These are phyloP conservation scores for Ustilago sp. DNA, from an alignment of 1,284 basidiomycete genomes.

Conservation along the genomic window DNA sequence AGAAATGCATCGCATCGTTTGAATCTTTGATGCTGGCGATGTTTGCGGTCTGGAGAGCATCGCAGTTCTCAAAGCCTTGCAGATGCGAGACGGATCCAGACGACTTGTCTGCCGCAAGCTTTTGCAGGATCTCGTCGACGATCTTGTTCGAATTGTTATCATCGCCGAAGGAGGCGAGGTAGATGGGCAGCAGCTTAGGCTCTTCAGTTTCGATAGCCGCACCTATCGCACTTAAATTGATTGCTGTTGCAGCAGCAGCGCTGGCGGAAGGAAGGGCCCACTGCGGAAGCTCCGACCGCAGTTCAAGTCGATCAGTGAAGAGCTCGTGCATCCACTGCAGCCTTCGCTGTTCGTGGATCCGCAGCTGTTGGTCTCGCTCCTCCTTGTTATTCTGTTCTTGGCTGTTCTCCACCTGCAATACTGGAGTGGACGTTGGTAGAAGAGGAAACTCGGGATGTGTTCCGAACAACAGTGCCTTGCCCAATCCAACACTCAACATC, in stretches of 20 bases:
- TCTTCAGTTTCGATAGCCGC: constrained; percentile 31
- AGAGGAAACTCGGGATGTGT: constrained; percentile 77
- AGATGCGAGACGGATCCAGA: constrained; percentile 15
- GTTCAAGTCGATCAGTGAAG: constrained; percentile 24
- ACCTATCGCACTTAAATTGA: background rate
- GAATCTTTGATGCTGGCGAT: constrained; percentile 55
- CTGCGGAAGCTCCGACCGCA: constrained; percentile 41
- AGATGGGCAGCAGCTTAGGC: constrained; percentile 44
- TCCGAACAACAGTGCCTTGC: constrained; percentile 76
- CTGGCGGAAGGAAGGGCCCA: constrained; percentile 19
- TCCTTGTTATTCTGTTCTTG: constrained; percentile 20
- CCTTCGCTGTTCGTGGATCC: constrained; percentile 32
- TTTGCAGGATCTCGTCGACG: constrained; percentile 9
- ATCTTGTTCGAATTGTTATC: constrained; percentile 1
- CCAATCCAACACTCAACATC: constrained; percentile 73
- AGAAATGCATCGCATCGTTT: constrained; percentile 78
- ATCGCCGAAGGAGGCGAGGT: constrained; percentile 22
- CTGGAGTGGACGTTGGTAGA: constrained; percentile 53
- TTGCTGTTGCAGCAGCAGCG: background rate
- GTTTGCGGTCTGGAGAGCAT: constrained; percentile 13
- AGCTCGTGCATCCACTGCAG: constrained; percentile 41
- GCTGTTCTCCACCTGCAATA: constrained; percentile 35
- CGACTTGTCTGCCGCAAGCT: constrained; percentile 21
- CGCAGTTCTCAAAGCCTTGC: constrained; percentile 13
- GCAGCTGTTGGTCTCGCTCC: constrained; percentile 25